Evolutionary conservation across 2,329 filamentous ascomycete species (phyloP), one percentile per base, ranked within the genome.

Genomic region (Pseudogymnoascus sp.): DNA sequence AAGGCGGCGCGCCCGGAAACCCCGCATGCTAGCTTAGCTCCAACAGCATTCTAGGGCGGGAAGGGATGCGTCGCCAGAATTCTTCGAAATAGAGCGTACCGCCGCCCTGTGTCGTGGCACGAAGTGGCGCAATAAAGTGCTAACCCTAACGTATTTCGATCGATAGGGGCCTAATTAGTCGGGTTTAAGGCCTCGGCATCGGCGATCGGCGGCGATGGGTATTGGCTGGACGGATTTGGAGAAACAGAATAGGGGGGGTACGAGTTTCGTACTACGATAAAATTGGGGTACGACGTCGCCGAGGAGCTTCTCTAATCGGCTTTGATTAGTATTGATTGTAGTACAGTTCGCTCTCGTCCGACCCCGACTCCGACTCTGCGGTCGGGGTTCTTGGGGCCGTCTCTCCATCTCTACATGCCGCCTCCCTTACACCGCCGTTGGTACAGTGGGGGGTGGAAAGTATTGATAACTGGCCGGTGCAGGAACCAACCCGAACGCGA

Each of bases 81-180:
- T 55, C 48, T 55, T 55, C 48, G 48, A 55, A 55, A 55, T 55
- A 55, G 48, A 55, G 29, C 29, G 4, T 33, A 55, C 48, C 15
- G 44, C 44, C 44, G n/a, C 48, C 48, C 9, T 33, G 3, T 55
- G 5, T 55, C 48, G 48, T 8, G 48, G 48, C 8, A 10, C 48
- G 15, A 15, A 21, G 7, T 55, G 29, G 15, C 48, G 29, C 48
- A 3, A 38, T 29, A 6, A 9, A 10, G 44, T 29, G 48, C 9
- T 10, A 55, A 55, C 48, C 48, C 48, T 55, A 55, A 33, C 48
- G 27, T 33, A 55, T 17, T 33, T 12, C 21, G 41, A n/a, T 15
- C 42, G 25, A 13, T 29, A 15, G 42, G 13, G 21, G 10, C 2
- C 4, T 44, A 5, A 21, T 27, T 6, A 13, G 44, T 51, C 44